Evolutionary conservation across 495 filamentous ascomycete species (phyloP).

Genomic region (Trichoderma asperelloides): DNA sequence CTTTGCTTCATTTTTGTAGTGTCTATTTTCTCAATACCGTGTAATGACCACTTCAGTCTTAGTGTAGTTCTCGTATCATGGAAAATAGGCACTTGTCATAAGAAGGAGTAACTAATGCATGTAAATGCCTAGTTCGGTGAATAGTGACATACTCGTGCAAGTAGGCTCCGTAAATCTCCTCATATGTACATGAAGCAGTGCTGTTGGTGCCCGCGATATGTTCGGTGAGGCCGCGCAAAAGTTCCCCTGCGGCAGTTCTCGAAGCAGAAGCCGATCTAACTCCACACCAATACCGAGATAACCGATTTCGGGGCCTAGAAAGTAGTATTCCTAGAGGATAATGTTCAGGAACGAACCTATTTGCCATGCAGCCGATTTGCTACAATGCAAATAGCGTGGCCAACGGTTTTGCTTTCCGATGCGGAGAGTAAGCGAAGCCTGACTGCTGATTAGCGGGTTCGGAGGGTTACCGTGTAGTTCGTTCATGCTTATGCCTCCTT

Average conservation of each 20-base stretch:
- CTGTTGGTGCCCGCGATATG: background rate
- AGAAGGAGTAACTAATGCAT: background rate
- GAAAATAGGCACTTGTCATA: background rate
- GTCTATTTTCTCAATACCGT: no score
- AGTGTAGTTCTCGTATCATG: no score
- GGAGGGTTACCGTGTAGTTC: background rate
- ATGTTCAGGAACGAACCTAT: no score
- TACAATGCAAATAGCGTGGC: background rate
- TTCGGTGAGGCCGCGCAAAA: background rate
- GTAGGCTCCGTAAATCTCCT: background rate
- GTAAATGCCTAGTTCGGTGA: background rate
- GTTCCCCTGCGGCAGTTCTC: background rate
- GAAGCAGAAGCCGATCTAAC: background rate
- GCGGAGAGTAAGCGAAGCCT: background rate
- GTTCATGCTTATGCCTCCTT: background rate
- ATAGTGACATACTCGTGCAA: background rate
- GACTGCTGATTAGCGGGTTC: background rate
- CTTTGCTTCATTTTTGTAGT: no score
- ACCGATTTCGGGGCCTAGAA: background rate
- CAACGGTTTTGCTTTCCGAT: background rate
- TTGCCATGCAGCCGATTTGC: background rate
- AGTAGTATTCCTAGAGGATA: conserved; percentile 12
- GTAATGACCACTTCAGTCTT: no score
- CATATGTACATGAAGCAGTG: background rate
- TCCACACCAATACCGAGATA: background rate